Conservation (phyloP, 1,139 yeast genomes). For the Lipomyces yarrowii region DNA sequence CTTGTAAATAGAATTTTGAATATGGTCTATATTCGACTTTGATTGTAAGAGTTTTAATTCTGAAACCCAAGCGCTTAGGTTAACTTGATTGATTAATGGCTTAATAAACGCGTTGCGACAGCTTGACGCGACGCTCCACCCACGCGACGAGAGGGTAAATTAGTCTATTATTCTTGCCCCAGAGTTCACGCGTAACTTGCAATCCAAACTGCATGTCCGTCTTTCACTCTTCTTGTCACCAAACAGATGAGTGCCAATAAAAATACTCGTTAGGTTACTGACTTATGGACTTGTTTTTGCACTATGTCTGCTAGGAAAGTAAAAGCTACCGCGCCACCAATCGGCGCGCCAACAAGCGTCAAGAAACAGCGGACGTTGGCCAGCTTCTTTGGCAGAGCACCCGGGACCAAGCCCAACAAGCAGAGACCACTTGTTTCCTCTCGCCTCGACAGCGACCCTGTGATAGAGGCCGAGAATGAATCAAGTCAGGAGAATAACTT, state of each 20-base stretch:
- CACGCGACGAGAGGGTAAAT: background rate
- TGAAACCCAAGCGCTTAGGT: too few relatives aligned
- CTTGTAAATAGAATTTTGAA: background rate
- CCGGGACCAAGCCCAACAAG: conserved; percentile 5
- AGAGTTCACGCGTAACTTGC: background rate
- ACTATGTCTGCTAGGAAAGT: background rate
- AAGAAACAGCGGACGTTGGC: conserved; percentile 30
- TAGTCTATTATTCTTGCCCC: background rate
- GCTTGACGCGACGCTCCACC: background rate
- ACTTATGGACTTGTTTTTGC: background rate
- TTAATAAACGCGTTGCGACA: background rate
- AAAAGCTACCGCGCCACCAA: conserved; percentile 3
- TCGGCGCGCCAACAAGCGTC: conserved; percentile 4
- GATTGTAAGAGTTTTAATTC: background rate
- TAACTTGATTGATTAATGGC: too few relatives aligned
- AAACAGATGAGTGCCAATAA: background rate
- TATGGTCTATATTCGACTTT: background rate
- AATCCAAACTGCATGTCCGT: background rate
- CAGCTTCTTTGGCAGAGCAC: conserved; percentile 21
- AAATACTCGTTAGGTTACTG: background rate
- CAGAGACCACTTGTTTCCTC: conserved; percentile 11
- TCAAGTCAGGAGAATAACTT: background rate
- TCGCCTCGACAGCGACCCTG: conserved; percentile 28
- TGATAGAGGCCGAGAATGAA: conserved; percentile 12
- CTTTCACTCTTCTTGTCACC: background rate